Percentiles rank a stretch among this genome's conserved stretches.
phyloP scores from a whole-genome alignment of 805 yeast species.

The Yamadazyma kitorensis region DNA sequence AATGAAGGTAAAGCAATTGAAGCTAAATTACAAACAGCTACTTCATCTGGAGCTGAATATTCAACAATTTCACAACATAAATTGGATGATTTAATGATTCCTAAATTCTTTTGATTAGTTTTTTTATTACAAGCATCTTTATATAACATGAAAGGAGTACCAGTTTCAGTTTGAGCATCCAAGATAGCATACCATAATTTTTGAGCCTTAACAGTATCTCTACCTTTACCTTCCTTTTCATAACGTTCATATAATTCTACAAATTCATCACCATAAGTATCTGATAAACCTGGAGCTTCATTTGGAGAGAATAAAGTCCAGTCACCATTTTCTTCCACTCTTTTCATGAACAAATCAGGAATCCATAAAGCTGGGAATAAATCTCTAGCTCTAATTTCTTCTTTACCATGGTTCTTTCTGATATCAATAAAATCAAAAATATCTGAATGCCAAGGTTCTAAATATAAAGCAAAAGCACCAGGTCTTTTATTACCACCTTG shows the following conservation, averaged over 20 bases:
- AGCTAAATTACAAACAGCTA: slow-evolving; percentile 61
- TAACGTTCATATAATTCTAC: slow-evolving; percentile 49
- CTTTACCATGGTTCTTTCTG: slow-evolving; percentile 63
- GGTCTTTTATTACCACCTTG: slow-evolving; percentile 68
- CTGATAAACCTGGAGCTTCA: slow-evolving; percentile 56
- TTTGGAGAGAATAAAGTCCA: slow-evolving; percentile 62
- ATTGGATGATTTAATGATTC: slow-evolving; percentile 58
- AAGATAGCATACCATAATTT: slow-evolving; percentile 59
- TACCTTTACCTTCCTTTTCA: slow-evolving; percentile 51
- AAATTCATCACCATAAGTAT: slow-evolving; percentile 55
- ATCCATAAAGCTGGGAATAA: slow-evolving; percentile 64
- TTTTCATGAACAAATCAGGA: slow-evolving; percentile 60
- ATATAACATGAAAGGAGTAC: slow-evolving; percentile 63
- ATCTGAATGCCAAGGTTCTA: slow-evolving; percentile 66
- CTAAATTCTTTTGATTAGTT: slow-evolving; percentile 60
- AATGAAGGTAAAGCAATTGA: slow-evolving; percentile 58
- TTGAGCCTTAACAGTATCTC: slow-evolving; percentile 52
- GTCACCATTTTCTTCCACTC: slow-evolving; percentile 53
- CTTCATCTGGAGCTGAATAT: slow-evolving; percentile 56
- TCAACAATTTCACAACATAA: slow-evolving; percentile 65
- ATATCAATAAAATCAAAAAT: slow-evolving; percentile 57
- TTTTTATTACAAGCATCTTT: slow-evolving; percentile 60
- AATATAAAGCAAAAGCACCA: slow-evolving; percentile 59
- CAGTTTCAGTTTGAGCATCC: slow-evolving; percentile 64
- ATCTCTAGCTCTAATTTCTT: slow-evolving; percentile 61